Evolutionary conservation across 73 alveolate species (phyloP), one percentile per base, ranked within the genome.

Genomic region (Symbiodinium pilosum): DNA sequence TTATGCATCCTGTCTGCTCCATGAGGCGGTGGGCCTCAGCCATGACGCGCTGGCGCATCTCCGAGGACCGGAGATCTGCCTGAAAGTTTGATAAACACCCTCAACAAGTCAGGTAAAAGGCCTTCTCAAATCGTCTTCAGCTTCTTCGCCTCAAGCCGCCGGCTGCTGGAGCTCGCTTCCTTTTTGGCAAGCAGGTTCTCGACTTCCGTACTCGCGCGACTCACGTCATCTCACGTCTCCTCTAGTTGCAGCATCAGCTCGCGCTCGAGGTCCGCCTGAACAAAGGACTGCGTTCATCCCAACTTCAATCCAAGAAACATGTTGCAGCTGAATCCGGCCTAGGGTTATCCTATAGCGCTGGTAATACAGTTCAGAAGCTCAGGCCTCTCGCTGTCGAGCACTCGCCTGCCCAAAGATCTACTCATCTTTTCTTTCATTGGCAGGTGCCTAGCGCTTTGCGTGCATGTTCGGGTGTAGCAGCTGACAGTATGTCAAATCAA

Each of bases 21-120:
- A 20, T 28, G 77, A 64, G 41, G 36, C 32, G 59, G 32, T 12
- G 43, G 14, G 85, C 85, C 85, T 73, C 85, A 24, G 85, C 42
- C n/a, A 36, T 32, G 44, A 73, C 85, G 43, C 85, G 85, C 42
- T 73, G 85, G 24, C 85, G 41, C 43, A 20, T 14, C 85, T 73
- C 44, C 26, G 85, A 73, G 85, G 85, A n/a, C 85, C 85, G 85
- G 43, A 73, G 85, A 42, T 73, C 85, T 34, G 44, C 85, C 85
- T 73, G 44, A 42, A 18, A 43, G 20, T 0, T n/a, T n/a, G n/a
- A n/a, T n/a, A n/a, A 14, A 47, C 59, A 47, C 59, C 6, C 14
- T 6, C 59, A 14, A 47, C 30, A 64, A 14, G 32, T 7, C 11
- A 64, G 30, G 75, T 34, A 34, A 56, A 26, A 3, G 26, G 75